Base-by-base conservation (phyloP, 1,284 basidiomycete genomes). In the Vanrija sp. region DNA sequence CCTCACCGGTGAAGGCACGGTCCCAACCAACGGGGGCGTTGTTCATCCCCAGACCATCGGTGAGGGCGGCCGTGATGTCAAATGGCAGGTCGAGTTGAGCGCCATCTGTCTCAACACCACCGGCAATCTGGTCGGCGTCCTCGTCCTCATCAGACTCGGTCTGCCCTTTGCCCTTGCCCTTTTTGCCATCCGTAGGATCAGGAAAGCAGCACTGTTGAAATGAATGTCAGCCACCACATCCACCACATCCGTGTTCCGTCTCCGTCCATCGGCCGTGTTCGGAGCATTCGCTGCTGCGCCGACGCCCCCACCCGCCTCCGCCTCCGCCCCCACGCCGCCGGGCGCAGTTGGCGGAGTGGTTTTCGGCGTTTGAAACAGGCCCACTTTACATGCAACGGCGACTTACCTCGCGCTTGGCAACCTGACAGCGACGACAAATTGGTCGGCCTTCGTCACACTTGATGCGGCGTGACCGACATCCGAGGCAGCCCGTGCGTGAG, bases 361-460 rank as follows among this genome's bases (percentile, higher is more conserved):
- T 20, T 41, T 41, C 19, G 18, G 22, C 39, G 22, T 41, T 20
- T 41, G 22, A 20, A 23, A 20, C 39, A 15, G 39, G 31, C 31
- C 31, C 31, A 31, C 31, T 31, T 14, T 31, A 14, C 31, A 31
- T 31, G 31, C 31, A 31, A 19, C 38, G 22, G 14, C 6, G 16
- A 62, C 71, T 59, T 54, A 73, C 71, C 47, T 61, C 59, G 45
- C 67, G 68, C 60, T 71, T 73, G 7, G 71, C 69, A 7, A 71
- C 69, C 19, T 63, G 51, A 53, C 73, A 75, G 31, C 68, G 59
- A 38, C 68, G 63, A 51, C 73, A 75, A 5, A 67, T 47, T 14
- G 73, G 73, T 36, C 66, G 58, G 4, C 60, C 67, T 45, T 73
- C 73, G 54, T 73, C 73, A 46, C 73, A 75, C 55, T 75, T 75